phyloP scores from a whole-genome alignment of 441 rosid genomes.

The Euphorbia schlechtendalii region DNA sequence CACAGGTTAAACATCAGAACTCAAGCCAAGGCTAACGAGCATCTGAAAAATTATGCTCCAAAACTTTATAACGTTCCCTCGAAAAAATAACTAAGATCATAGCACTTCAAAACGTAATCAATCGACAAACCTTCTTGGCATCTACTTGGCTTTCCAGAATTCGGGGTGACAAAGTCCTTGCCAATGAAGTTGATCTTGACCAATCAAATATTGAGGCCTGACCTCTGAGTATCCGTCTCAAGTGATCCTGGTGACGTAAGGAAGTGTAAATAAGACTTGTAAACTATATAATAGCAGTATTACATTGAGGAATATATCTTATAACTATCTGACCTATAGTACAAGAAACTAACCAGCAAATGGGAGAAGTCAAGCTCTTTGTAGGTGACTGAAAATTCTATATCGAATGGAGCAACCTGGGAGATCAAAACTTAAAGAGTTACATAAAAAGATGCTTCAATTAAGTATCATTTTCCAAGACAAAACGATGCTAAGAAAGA shows the following conservation, averaged over 20 bases:
- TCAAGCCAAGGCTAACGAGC: neutral
- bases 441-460: constrained; percentile 9
- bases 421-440: constrained; percentile 24
- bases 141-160: constrained; percentile 94
- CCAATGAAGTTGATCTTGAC: constrained; percentile 92
- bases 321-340: constrained; percentile 5
- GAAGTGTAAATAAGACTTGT: constrained; percentile 4
- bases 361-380: constrained; percentile 99
- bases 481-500: constrained; percentile 17
- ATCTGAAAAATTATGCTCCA: neutral
- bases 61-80: too few species aligned
- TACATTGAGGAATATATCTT: neutral
- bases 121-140: constrained; percentile 74
- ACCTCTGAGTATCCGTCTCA: constrained; percentile 95
- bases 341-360: constrained; percentile 72
- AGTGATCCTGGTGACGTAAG: constrained; percentile 57
- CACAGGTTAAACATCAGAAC: constrained; percentile 2
- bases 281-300: neutral
- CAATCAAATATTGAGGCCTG: constrained; percentile 93
- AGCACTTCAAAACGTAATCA: neutral
- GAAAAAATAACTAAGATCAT: neutral
- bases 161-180: constrained; percentile 92
- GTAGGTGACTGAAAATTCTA: constrained; percentile 90
- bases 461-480: constrained; percentile 19
- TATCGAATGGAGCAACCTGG: constrained; percentile 95